phyloP scores from a whole-genome alignment of 108 stramenopile genomes.

The Cyclotella choctawhatcheeana region DNA sequence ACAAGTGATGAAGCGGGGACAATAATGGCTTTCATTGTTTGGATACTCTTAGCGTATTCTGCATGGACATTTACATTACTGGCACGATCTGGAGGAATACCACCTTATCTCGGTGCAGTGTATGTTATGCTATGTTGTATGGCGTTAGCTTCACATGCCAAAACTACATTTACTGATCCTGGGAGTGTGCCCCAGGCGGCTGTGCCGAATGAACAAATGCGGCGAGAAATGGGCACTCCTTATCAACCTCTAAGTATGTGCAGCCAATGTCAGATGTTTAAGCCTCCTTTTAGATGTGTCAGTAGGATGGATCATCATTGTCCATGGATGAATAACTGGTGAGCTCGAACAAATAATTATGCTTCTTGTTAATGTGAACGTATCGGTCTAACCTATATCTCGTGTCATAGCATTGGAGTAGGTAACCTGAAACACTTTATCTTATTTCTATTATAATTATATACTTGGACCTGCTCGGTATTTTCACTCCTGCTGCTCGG shows the following conservation, averaged over 20 bases:
- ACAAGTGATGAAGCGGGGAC: slow-evolving; percentile 75
- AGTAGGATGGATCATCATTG: slow-evolving; percentile 93
- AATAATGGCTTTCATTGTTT: slow-evolving; percentile 79
- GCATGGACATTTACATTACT: slow-evolving; percentile 71
- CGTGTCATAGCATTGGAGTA: slow-evolving; percentile 90
- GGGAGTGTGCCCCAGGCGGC: slow-evolving; percentile 84
- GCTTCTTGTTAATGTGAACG: no score
- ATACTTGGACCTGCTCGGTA: slow-evolving; percentile 74
- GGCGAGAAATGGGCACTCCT: slow-evolving; percentile 43
- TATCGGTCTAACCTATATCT: no score
- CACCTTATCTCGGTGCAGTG: slow-evolving; percentile 44
- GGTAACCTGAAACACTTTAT: slow-evolving; percentile 87
- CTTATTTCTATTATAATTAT: slow-evolving; percentile 77
- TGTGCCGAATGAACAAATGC: slow-evolving; percentile 61
- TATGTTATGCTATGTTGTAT: slow-evolving; percentile 67
- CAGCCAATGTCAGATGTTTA: slow-evolving; percentile 91
- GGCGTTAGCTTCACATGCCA: slow-evolving; percentile 84
- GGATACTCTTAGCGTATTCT: slow-evolving; percentile 72
- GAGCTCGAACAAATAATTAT: no score
- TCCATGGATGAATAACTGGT: slow-evolving; percentile 98
- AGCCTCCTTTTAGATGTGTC: slow-evolving; percentile 91
- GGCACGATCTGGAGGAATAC: slow-evolving; percentile 62
- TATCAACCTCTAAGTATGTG: slow-evolving; percentile 65
- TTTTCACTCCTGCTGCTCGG: slow-evolving; percentile 70
- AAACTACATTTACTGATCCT: slow-evolving; percentile 93